These are phyloP conservation scores for Talaromyces thailandensis DNA, from an alignment of 495 filamentous ascomycete genomes.

Conservation along the genomic window DNA sequence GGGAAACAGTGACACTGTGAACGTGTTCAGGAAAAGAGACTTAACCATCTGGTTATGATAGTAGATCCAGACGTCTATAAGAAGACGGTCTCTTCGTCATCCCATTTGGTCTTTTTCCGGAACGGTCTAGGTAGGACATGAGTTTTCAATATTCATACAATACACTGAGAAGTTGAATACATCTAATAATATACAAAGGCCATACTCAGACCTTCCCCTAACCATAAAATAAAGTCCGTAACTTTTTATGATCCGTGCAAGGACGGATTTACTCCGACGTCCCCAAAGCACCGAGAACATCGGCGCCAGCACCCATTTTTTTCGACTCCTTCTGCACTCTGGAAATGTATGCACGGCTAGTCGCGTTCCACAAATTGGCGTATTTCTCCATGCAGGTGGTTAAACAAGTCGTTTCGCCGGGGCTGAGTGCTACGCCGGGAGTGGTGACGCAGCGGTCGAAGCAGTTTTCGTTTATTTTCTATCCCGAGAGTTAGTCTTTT, in stretches of 20 bases:
- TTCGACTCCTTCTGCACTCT: constrained; percentile 59
- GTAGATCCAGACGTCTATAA: too few species aligned
- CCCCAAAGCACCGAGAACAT: constrained; percentile 1
- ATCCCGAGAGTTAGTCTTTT: not conserved
- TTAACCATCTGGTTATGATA: too few species aligned
- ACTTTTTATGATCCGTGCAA: not conserved
- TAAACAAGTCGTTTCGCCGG: constrained; percentile 66
- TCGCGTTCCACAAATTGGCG: constrained; percentile 83
- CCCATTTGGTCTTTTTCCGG: too few species aligned
- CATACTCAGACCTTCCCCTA: not conserved
- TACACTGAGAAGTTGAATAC: not conserved
- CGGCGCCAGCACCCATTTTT: constrained; percentile 18
- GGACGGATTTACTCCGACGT: not conserved
- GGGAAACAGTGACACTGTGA: too few species aligned
- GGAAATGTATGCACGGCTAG: constrained; percentile 64
- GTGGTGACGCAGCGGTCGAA: constrained; percentile 88
- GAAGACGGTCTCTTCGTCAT: not conserved
- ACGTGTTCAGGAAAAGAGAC: too few species aligned
- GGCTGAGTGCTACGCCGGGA: constrained; percentile 67
- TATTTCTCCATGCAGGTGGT: constrained; percentile 96
- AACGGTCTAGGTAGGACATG: too few species aligned
- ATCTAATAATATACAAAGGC: not conserved
- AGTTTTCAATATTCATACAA: too few species aligned
- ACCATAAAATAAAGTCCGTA: not conserved
- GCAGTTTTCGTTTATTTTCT: constrained; percentile 98